Conservation (phyloP, 768 basidiomycete genomes). For the Tricholoma sp. region DNA sequence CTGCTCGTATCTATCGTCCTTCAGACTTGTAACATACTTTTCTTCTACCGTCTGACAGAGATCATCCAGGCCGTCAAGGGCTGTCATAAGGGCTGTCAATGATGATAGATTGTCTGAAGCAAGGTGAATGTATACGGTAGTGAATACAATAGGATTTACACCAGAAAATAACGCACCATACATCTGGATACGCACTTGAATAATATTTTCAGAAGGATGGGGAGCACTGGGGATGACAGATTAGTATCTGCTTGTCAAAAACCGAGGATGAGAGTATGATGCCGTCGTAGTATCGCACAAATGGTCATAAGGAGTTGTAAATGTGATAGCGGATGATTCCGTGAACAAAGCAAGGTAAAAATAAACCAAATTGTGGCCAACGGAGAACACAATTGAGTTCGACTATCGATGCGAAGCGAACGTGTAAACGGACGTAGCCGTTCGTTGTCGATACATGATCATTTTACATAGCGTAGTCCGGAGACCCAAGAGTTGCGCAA, state of each 20-base stretch:
- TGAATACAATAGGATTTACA: background rate
- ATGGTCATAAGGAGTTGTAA: background rate
- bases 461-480: background rate
- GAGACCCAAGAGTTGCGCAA: background rate
- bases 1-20: slow-evolving; percentile 47
- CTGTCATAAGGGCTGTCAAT: slow-evolving; percentile 69
- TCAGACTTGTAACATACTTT: slow-evolving; percentile 57
- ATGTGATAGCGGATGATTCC: slow-evolving; percentile 5
- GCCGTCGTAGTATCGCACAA: background rate
- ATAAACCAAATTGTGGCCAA: background rate
- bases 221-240: slow-evolving; percentile 58
- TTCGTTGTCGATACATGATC: background rate
- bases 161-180: slow-evolving; percentile 62
- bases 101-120: slow-evolving; percentile 83
- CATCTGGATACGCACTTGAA: slow-evolving; percentile 99
- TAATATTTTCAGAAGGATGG: slow-evolving; percentile 95
- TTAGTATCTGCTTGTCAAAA: background rate
- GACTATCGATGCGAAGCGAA: background rate
- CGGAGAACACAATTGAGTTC: background rate
- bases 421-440: background rate
- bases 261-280: background rate
- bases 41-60: slow-evolving; percentile 70
- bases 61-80: slow-evolving; percentile 72
- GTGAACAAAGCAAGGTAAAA: slow-evolving; percentile 6
- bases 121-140: background rate